A percentile compares a stretch with the other conserved stretches of the same genome.
Conservation (phyloP, 768 basidiomycete genomes). For the Kwoniella europaea region DNA sequence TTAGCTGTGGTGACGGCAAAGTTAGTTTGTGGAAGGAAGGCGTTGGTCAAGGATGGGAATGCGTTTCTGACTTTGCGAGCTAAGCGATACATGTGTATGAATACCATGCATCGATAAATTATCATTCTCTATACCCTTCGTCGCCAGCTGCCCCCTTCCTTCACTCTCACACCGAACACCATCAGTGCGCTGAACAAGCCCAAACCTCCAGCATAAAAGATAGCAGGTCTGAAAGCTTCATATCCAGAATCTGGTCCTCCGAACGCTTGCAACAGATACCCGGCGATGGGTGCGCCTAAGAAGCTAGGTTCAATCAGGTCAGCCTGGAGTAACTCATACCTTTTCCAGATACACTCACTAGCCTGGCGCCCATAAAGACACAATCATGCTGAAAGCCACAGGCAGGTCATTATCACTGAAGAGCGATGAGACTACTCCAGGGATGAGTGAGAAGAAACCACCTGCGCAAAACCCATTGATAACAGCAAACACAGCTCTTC, state of each 20-base stretch:
- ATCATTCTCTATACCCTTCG: slow-evolving; percentile 1
- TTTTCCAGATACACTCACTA: not conserved
- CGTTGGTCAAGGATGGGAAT: slow-evolving; percentile 92
- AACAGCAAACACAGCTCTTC: not conserved
- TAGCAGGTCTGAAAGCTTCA: slow-evolving; percentile 41
- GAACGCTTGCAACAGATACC: slow-evolving; percentile 44
- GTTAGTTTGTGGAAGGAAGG: slow-evolving; percentile 99
- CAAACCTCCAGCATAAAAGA: slow-evolving; percentile 42
- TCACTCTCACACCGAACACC: slow-evolving; percentile 9
- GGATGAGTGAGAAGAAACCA: slow-evolving; percentile 46
- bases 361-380: slow-evolving; percentile 1
- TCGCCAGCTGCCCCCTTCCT: slow-evolving; percentile 15
- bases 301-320: slow-evolving; percentile 10
- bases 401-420: not conserved
- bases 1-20: slow-evolving; percentile 96
- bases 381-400: not conserved
- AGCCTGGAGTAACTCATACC: too few relatives aligned
- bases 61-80: slow-evolving; percentile 91
- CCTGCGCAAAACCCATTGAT: slow-evolving; percentile 3
- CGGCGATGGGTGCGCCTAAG: slow-evolving; percentile 46
- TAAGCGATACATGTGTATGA: slow-evolving; percentile 56
- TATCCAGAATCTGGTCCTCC: slow-evolving; percentile 39
- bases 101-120: not conserved
- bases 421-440: slow-evolving; percentile 34
- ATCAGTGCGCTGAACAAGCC: slow-evolving; percentile 31